Conservation (phyloP, 306 rosid genomes). For the Cajanus cajan region DNA sequence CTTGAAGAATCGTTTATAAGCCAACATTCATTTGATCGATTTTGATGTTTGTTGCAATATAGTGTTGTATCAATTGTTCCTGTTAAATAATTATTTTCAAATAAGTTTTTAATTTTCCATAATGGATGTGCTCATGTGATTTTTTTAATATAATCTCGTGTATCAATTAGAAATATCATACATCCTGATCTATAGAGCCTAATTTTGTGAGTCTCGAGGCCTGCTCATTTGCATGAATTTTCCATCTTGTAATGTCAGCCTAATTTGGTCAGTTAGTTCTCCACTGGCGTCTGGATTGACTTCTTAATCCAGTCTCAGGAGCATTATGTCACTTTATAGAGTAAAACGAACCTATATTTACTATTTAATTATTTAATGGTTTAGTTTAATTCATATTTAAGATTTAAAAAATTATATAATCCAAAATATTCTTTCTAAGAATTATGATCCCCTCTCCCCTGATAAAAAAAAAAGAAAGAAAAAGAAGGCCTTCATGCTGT, state of each 20-base stretch:
- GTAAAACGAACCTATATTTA: too few species aligned
- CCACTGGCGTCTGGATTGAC: too few species aligned
- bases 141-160: constrained; percentile 1
- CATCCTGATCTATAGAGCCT: background rate
- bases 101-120: constrained; percentile 30
- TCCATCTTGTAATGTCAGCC: background rate
- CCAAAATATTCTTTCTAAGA: too few species aligned
- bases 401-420: too few species aligned
- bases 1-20: constrained; percentile 86
- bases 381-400: too few species aligned
- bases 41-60: constrained; percentile 48
- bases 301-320: too few species aligned
- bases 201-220: background rate
- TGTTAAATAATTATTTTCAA: constrained; percentile 35
- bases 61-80: constrained; percentile 41
- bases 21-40: constrained; percentile 68
- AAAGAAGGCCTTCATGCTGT: too few species aligned
- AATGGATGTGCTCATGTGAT: constrained; percentile 17
- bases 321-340: too few species aligned
- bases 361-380: too few species aligned
- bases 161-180: constrained; percentile 13
- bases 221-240: constrained; percentile 9
- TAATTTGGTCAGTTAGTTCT: background rate
- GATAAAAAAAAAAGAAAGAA: too few species aligned
- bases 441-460: too few species aligned